A percentile compares a stretch with the other conserved stretches of the same genome.
Conservation (phyloP, 345 rosid species). For the Eutrema japonicum region DNA sequence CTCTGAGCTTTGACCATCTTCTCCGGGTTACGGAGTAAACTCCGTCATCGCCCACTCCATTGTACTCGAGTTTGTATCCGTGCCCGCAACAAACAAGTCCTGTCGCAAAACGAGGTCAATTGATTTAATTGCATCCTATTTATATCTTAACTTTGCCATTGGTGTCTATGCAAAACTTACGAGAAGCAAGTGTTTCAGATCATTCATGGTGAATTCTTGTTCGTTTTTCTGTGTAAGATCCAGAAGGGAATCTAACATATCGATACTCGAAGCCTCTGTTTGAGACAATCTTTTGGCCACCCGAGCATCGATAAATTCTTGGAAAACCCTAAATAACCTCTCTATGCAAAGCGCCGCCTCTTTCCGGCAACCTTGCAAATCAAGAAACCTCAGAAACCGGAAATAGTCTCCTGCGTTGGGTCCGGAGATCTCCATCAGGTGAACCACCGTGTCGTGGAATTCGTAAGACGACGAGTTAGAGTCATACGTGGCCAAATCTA, state of each 20-base stretch:
- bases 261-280: conserved; percentile 37
- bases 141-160: background rate
- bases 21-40: conserved; percentile 33
- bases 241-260: conserved; percentile 48
- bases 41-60: conserved; percentile 48
- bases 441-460: conserved; percentile 42
- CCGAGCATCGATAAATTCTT: conserved; percentile 39
- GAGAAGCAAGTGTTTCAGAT: conserved; percentile 43
- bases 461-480: conserved; percentile 35
- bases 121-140: background rate
- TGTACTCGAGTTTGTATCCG: conserved; percentile 51
- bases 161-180: conserved; percentile 36
- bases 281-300: conserved; percentile 27
- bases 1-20: conserved; percentile 35
- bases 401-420: conserved; percentile 55
- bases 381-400: conserved; percentile 47
- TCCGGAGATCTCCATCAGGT: conserved; percentile 48
- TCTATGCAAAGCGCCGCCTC: conserved; percentile 22
- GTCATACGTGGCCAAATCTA: conserved; percentile 45
- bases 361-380: conserved; percentile 47
- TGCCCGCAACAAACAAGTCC: conserved; percentile 52
- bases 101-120: background rate
- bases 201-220: conserved; percentile 28
- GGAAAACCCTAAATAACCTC: conserved; percentile 38
- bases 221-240: conserved; percentile 35